Base-by-base conservation (phyloP, 192 early-diverging fungal species). In the Umbelopsis sp. region DNA sequence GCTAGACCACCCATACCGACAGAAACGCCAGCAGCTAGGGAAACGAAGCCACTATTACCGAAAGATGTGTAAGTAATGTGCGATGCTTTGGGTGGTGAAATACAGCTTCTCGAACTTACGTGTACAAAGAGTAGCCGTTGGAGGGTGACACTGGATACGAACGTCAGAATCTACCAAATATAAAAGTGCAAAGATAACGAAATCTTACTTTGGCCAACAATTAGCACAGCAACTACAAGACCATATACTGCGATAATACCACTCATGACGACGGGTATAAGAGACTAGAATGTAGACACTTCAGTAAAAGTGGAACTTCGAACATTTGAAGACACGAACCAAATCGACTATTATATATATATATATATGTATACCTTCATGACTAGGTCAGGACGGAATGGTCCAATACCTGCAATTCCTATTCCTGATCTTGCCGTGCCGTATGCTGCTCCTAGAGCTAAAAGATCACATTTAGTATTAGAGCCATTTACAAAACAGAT, bases 161-260 rank as follows among this genome's bases (percentile, higher is more conserved):
- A 34, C 38, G n/a, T 31, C 9, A 65, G 12, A 34, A 38, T 12
- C 9, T 16, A 6, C 2, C 12, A 11, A 45, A 34, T 4, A 52
- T 49, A 76, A 78, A 10, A 11, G 38, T 41, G 74, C 68, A 36
- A 81, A 71, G 74, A 82, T 21, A 34, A 29, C 36, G 47, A 16
- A 21, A 45, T 86, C 86, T 71, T 87, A 92, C 91, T 80, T 71
- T 87, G 84, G 73, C 93, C 91, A 45, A 85, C 86, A 73, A 98
- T 90, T 72, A 99, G 82, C 66, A 99, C 97, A 51, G 95, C 86
- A 36, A 98, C 94, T 10, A 99, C 96, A 22, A 99, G 88, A 62
- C 98, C 98, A 86, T 99, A 99, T 53, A 99, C 95, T 34, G 92
- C 96, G 82, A 99, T 90, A 79, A 99, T 99, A 90, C 96, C 97